Evolutionary conservation across 2,329 filamentous ascomycete genomes (phyloP).

Genomic region (Pezicula rhizophila): DNA sequence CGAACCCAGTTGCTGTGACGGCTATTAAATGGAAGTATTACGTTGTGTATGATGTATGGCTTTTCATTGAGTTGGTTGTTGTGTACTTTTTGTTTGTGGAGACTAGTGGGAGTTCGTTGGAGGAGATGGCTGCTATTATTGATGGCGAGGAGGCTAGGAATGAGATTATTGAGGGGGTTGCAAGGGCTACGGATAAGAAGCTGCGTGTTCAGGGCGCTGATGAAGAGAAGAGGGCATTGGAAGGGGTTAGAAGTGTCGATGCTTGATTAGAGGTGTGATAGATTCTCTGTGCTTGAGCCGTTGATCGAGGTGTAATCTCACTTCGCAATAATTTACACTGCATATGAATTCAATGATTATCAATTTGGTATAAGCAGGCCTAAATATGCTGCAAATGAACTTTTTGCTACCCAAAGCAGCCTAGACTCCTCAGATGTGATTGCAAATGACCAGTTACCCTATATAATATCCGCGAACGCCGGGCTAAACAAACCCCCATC

Average conservation of each 20-base stretch:
- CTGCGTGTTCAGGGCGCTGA: too few species aligned
- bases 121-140: conserved; percentile 5
- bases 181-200: not conserved
- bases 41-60: conserved; percentile 29
- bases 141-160: not conserved
- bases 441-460: too few species aligned
- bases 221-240: not conserved
- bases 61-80: conserved; percentile 23
- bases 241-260: not conserved
- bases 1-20: conserved; percentile 33
- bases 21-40: conserved; percentile 33
- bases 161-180: conserved; percentile 1
- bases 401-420: too few species aligned
- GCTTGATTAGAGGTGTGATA: not conserved
- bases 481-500: not conserved
- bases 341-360: too few species aligned
- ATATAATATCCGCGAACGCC: too few species aligned
- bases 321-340: too few species aligned
- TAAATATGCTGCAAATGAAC: too few species aligned
- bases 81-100: conserved; percentile 30
- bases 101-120: conserved; percentile 6
- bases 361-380: too few species aligned
- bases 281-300: too few species aligned
- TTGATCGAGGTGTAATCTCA: too few species aligned
- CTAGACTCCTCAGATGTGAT: too few species aligned